A percentile compares a stretch with the other conserved stretches of the same genome.
These are phyloP conservation scores for Tilletia walkeri DNA, from an alignment of 1,284 basidiomycete species.

Conservation along the genomic window DNA sequence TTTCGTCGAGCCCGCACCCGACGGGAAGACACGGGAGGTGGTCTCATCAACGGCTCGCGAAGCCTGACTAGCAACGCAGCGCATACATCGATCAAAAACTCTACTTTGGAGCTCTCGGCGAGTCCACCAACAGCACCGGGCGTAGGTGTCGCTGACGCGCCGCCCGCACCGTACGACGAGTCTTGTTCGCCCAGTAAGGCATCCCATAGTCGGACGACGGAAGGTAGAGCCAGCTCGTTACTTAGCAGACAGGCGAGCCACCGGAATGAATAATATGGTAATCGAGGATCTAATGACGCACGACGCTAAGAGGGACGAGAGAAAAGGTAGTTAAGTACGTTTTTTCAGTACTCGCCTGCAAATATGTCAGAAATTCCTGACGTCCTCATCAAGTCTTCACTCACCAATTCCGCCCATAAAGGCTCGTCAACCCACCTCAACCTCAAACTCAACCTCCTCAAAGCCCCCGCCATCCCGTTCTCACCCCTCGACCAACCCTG, in stretches of 20 bases:
- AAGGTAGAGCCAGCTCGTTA: constrained; percentile 45
- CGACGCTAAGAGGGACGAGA: neutral
- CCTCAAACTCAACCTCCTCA: constrained; percentile 40
- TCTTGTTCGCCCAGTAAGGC: constrained; percentile 44
- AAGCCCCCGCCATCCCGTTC: constrained; percentile 42
- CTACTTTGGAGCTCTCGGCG: constrained; percentile 37
- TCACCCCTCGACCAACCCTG: constrained; percentile 13
- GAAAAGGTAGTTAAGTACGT: no score
- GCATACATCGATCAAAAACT: constrained; percentile 51
- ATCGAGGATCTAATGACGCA: constrained; percentile 41
- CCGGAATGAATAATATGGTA: constrained; percentile 52
- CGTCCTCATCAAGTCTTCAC: neutral
- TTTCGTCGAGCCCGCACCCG: neutral
- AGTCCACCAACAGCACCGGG: neutral
- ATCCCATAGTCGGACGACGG: constrained; percentile 50
- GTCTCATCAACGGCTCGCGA: constrained; percentile 20
- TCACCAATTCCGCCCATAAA: constrained; percentile 38
- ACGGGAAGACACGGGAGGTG: neutral
- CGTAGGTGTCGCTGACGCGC: neutral
- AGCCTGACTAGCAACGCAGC: constrained; percentile 45
- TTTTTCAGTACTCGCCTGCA: no score
- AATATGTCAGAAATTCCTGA: neutral
- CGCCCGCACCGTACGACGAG: constrained; percentile 16
- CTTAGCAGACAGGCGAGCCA: constrained; percentile 51
- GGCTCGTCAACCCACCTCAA: constrained; percentile 41